Conservation (phyloP, 495 filamentous ascomycete genomes). For the Penicillium steckii region DNA sequence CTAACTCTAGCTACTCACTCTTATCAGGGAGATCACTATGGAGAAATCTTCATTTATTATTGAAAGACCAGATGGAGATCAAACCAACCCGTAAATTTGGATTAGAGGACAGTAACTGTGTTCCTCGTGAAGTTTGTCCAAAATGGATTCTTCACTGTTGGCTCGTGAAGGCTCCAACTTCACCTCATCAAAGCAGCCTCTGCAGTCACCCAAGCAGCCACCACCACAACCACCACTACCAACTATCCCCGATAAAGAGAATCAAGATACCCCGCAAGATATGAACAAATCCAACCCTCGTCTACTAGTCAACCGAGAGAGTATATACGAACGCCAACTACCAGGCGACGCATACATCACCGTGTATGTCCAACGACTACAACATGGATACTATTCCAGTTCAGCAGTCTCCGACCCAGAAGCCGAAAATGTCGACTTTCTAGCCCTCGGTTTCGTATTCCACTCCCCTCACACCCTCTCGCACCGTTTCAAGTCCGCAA, state of each 20-base stretch:
- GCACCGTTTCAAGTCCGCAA: constrained; percentile 51
- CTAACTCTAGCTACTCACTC: not conserved
- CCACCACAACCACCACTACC: constrained; percentile 3
- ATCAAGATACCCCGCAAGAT: constrained; percentile 18
- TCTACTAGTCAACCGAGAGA: constrained; percentile 43
- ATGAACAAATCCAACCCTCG: constrained; percentile 44
- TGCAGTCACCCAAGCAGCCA: not conserved
- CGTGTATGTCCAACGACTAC: constrained; percentile 49
- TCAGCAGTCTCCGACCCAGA: constrained; percentile 38
- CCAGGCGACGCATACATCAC: constrained; percentile 52
- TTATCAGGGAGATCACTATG: not conserved
- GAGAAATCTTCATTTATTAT: not conserved
- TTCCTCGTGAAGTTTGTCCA: constrained; percentile 1
- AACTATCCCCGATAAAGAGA: not conserved
- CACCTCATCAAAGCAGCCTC: not conserved
- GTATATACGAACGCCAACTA: constrained; percentile 51
- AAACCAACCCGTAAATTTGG: not conserved
- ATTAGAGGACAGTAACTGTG: constrained; percentile 10
- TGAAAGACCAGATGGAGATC: constrained; percentile 18
- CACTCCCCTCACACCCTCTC: constrained; percentile 40
- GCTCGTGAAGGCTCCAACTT: not conserved
- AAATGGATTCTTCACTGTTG: constrained; percentile 11
- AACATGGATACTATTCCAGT: constrained; percentile 50
- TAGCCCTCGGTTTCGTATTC: constrained; percentile 51
- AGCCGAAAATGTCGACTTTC: constrained; percentile 49